These are phyloP conservation scores for Parastagonospora nodorum DNA, from an alignment of 2,329 filamentous ascomycete species.

Conservation along the genomic window DNA sequence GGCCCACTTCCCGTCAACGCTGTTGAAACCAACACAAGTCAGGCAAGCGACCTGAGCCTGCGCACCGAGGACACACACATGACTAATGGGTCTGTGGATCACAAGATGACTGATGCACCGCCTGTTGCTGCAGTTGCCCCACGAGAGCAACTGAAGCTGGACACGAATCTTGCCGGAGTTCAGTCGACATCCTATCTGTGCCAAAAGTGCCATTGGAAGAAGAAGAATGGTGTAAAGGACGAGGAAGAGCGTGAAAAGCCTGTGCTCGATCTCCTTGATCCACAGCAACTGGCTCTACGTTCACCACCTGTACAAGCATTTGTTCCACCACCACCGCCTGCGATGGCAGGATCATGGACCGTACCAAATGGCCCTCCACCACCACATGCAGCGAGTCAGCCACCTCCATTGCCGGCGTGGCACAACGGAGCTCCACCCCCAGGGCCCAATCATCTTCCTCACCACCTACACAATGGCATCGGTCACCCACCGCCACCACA, in stretches of 20 bases:
- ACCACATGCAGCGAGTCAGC: constrained; percentile 22
- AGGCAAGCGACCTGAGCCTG: constrained; percentile 16
- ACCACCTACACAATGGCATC: constrained; percentile 40
- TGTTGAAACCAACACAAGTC: constrained; percentile 17
- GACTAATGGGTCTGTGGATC: constrained; percentile 31
- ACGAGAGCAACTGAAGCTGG: constrained; percentile 20
- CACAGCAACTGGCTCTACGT: constrained; percentile 41
- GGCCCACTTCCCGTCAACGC: constrained; percentile 28
- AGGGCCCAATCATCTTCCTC: constrained; percentile 29
- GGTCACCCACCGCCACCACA: constrained; percentile 31
- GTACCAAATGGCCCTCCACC: constrained; percentile 22
- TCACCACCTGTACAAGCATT: constrained; percentile 39
- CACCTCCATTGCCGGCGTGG: constrained; percentile 40
- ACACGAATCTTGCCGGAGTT: constrained; percentile 26
- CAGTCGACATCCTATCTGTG: constrained; percentile 45
- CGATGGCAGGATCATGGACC: constrained; percentile 27
- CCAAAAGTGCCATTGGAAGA: constrained; percentile 56
- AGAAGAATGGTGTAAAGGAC: constrained; percentile 43
- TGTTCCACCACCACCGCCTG: constrained; percentile 23
- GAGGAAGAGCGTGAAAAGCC: constrained; percentile 37
- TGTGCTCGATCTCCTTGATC: constrained; percentile 33
- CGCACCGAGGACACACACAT: constrained; percentile 20
- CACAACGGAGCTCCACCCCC: constrained; percentile 31
- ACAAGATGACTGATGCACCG: constrained; percentile 37
- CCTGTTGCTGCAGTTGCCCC: constrained; percentile 21